Base-by-base conservation (phyloP, 2,329 filamentous ascomycete genomes). In the Trichophyton verrucosum region DNA sequence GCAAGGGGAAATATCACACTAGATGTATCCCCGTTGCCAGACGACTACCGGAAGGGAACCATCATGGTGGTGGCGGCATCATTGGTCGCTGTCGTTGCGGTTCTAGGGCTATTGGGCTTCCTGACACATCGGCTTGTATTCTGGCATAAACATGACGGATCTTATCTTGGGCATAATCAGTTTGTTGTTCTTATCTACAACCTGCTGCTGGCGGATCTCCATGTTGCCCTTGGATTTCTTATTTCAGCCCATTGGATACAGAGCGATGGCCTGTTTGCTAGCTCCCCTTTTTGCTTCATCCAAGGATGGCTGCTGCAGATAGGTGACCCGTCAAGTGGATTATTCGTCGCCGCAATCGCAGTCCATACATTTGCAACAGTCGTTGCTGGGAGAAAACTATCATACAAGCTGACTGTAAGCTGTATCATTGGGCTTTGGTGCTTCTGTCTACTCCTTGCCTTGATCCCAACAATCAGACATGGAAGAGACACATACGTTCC, bases 141-240 rank as follows among this genome's bases (percentile, higher is more conserved):
- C 62, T 81, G 78, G 79, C 72, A 75, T 55, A 73, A 71, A 60
- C 75, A 75, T 62, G 78, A 80, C 65, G 68, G 72, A 44, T 71
- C 76, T 63, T 78, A 78, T 62, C 78, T 81, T 59, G 78, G 78
- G 62, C 78, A 80, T 68, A 81, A 81, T 64, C 79, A 81, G 69
- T 81, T 79, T 60, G 71, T 81, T n/a, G 68, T 81, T 44, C 73
- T 81, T 24, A 80, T 81, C 58, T 81, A 78, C 68, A 81, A 81
- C 61, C 73, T 82, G 13, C 69, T 81, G 1, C 63, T 82, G 46
- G 79, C 79, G 4, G 79, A 81, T 70, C 72, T 81, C n/a, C 77
- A 78, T 64, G 79, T 81, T 67, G 75, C 78, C 0, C 68, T 80
- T 20, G 78, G 77, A 0, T 81, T 81, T 63, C 66, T 78, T 2